Evolutionary conservation across 2,329 filamentous ascomycete genomes (phyloP).

Genomic region (Alternaria hordeiaustralica): DNA sequence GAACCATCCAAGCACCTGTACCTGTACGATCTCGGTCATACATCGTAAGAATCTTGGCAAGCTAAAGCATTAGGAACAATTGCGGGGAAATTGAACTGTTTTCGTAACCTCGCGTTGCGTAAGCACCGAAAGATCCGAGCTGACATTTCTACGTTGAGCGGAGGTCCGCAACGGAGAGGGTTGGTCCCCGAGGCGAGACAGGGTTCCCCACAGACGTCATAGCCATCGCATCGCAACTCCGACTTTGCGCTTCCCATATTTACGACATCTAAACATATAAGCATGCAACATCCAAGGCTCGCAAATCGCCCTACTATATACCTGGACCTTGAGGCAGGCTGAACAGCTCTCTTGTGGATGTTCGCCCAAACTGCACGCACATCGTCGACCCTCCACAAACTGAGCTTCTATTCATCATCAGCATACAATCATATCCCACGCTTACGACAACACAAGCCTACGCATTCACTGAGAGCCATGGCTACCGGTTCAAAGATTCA

Average conservation of each 20-base stretch:
- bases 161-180: conserved; percentile 1
- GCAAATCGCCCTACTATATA: neutral
- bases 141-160: neutral
- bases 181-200: neutral
- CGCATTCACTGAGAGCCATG: conserved; percentile 28
- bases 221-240: neutral
- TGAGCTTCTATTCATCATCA: neutral
- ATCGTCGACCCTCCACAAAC: neutral
- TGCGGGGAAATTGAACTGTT: neutral
- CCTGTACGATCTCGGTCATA: neutral
- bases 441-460: neutral
- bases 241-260: neutral
- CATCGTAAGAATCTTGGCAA: neutral
- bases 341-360: neutral
- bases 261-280: neutral
- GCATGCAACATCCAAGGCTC: neutral
- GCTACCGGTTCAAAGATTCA: conserved; percentile 45
- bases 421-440: neutral
- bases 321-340: neutral
- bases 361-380: neutral
- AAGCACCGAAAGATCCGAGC: conserved; percentile 3
- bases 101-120: conserved; percentile 3
- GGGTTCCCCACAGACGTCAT: conserved; percentile 13
- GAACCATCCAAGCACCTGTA: neutral
- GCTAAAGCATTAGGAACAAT: neutral